Evolutionary conservation across 192 early-diverging fungal species (phyloP), one percentile per base, ranked within the genome.

Genomic region (Lobosporangium transversale): DNA sequence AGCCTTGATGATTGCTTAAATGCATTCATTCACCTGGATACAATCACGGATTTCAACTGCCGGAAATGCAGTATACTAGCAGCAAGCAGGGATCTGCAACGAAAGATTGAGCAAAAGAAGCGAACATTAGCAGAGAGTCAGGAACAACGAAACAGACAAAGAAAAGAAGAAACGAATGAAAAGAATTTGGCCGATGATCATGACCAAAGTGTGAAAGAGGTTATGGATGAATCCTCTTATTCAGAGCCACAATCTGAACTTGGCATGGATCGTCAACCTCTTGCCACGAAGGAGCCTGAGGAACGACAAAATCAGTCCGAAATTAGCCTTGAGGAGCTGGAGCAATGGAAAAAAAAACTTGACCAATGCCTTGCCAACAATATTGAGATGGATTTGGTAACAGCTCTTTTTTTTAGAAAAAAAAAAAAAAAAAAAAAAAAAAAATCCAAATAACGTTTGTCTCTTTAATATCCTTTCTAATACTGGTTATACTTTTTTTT

Each of bases 21-120:
- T 21, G 65, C 81, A 32, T 93, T 91, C 55, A 89, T 88, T 9
- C 81, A 83, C 35, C 81, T 91, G 37, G 90, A 93, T 61, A 81
- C 80, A 21, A 73, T 93, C 29, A 83, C 78, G 31, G 90, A 93
- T 61, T 90, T 87, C 57, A 85, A 89, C 32, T 92, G 91, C 57
- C 79, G 87, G 21, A 83, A 85, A 36, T 92, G 91, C 61, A 81
- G 85, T 0, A 57, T 92, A 2, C 26, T 81, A 5, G 68, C 70
- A 8, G 89, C 89, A 17, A 68, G 88, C 30, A 58, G 73, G 15
- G 53, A 59, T 27, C 57, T 80, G 7, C 69, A 58, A 57, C 56
- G 48, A 24, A 75, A 66, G 30, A 50, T 81, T 21, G 73, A 70
- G 5, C 31, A 62, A 35, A 47, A 42, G 6, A 68, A 58, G 45